These are phyloP conservation scores for Pythium folliculosum DNA, from an alignment of 352 stramenopile species.

Conservation along the genomic window DNA sequence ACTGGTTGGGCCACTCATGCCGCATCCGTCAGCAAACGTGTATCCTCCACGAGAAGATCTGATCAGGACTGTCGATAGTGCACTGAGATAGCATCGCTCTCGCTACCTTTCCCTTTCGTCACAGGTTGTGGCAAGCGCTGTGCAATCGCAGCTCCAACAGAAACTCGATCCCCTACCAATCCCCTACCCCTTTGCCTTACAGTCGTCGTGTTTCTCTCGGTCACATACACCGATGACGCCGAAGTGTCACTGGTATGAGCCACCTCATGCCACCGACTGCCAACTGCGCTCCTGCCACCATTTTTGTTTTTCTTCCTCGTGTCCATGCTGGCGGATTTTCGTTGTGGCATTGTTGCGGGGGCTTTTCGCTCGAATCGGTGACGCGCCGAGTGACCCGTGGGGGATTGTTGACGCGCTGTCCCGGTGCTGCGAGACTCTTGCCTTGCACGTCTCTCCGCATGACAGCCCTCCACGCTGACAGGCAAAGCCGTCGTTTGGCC, in stretches of 20 bases:
- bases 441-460: background rate
- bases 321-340: too few species aligned
- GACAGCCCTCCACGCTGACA: background rate
- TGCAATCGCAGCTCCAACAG: background rate
- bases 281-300: background rate
- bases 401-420: constrained; percentile 23
- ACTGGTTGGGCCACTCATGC: too few species aligned
- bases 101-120: too few species aligned
- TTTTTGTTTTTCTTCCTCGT: too few species aligned
- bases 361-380: constrained; percentile 12
- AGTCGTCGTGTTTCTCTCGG: background rate
- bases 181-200: background rate
- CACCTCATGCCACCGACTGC: background rate
- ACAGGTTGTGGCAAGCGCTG: constrained; percentile 15
- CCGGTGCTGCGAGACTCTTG: constrained; percentile 23
- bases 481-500: background rate
- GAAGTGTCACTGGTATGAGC: constrained; percentile 4
- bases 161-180: constrained; percentile 1
- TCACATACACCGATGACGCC: constrained; percentile 10
- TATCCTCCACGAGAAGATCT: background rate
- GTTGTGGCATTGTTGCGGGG: background rate
- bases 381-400: constrained; percentile 1
- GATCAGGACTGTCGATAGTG: background rate
- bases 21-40: background rate
- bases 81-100: background rate